Conservation (phyloP, 139 green algal genomes). For the Ettlia oleoabundans region DNA sequence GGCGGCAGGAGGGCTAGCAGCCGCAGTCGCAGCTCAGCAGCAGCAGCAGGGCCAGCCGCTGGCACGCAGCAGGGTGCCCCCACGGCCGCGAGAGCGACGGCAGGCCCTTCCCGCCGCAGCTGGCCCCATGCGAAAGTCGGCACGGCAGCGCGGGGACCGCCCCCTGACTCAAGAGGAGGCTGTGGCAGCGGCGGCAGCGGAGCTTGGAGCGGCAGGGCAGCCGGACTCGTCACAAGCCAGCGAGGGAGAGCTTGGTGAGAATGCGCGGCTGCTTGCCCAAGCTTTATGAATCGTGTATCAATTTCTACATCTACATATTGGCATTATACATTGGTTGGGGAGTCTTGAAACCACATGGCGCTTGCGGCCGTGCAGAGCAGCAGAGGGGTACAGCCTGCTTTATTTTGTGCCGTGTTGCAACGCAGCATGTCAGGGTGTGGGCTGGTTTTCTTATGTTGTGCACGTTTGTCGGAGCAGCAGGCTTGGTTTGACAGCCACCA, state of each 20-base stretch:
- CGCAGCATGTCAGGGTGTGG: too few relatives aligned
- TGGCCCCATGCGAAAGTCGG: background rate
- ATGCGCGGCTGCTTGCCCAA: too few relatives aligned
- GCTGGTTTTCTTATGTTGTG: too few relatives aligned
- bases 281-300: too few relatives aligned
- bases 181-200: conserved; percentile 3
- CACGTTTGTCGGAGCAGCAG: too few relatives aligned
- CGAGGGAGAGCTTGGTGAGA: background rate
- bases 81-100: background rate
- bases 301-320: too few relatives aligned
- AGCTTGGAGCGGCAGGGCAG: background rate
- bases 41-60: background rate
- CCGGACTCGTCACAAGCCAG: background rate
- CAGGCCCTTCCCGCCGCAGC: background rate
- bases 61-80: background rate
- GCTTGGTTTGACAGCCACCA: too few relatives aligned
- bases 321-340: background rate
- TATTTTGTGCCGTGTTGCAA: too few relatives aligned
- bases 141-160: conserved; percentile 12
- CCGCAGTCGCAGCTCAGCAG: background rate
- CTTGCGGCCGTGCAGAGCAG: too few relatives aligned
- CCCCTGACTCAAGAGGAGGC: background rate
- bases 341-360: background rate
- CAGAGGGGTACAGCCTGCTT: too few relatives aligned
- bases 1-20: conserved; percentile 13